Conservation (phyloP, 2,329 filamentous ascomycete genomes). For the Fusarium neocosmosporiellum region DNA sequence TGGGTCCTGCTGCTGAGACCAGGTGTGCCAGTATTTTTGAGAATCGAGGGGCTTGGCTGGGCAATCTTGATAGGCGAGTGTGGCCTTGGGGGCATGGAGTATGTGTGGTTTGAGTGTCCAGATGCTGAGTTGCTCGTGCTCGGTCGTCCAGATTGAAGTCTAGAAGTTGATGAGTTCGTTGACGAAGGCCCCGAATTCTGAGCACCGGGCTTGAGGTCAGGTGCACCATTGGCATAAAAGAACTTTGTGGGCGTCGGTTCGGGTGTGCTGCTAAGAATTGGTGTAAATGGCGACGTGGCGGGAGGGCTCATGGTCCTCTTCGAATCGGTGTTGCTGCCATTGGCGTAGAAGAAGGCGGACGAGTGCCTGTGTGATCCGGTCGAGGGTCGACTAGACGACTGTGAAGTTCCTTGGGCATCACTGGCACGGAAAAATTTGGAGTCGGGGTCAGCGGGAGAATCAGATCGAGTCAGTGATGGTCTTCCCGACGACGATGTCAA, state of each 20-base stretch:
- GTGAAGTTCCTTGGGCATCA: slow-evolving; percentile 69
- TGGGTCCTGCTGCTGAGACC: slow-evolving; percentile 44
- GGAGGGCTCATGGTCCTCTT: slow-evolving; percentile 50
- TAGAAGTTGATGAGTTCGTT: slow-evolving; percentile 58
- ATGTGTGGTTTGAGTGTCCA: slow-evolving; percentile 25
- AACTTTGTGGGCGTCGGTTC: slow-evolving; percentile 70
- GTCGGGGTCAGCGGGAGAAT: slow-evolving; percentile 43
- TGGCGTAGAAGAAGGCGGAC: slow-evolving; percentile 68
- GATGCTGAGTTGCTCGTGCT: slow-evolving; percentile 46
- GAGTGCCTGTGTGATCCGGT: slow-evolving; percentile 57
- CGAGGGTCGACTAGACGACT: slow-evolving; percentile 50
- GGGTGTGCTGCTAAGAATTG: slow-evolving; percentile 49
- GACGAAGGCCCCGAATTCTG: slow-evolving; percentile 57
- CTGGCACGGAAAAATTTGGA: slow-evolving; percentile 92
- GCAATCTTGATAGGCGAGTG: slow-evolving; percentile 62
- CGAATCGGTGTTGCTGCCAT: slow-evolving; percentile 56
- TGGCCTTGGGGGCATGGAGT: slow-evolving; percentile 54
- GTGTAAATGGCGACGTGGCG: slow-evolving; percentile 45
- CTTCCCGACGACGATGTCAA: slow-evolving; percentile 42
- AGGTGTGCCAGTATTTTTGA: slow-evolving; percentile 32
- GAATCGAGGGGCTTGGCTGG: slow-evolving; percentile 35
- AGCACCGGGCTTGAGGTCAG: slow-evolving; percentile 57
- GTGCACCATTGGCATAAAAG: slow-evolving; percentile 77
- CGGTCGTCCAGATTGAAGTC: slow-evolving; percentile 54
- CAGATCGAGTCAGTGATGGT: slow-evolving; percentile 37